phyloP scores from a whole-genome alignment of 2,329 filamentous ascomycete species.

The Zopfia rhizophila region DNA sequence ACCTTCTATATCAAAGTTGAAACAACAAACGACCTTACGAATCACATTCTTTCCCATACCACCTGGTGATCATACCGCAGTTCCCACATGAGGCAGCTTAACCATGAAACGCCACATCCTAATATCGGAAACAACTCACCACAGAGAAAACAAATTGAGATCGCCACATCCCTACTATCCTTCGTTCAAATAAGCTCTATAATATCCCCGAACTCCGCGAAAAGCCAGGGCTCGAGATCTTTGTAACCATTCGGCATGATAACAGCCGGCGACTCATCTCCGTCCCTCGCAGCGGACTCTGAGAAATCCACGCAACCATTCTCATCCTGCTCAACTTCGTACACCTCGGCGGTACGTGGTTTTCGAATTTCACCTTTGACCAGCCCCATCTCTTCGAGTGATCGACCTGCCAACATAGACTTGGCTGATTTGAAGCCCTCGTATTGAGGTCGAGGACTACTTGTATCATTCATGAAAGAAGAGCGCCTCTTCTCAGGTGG shows the following conservation, averaged over 20 bases:
- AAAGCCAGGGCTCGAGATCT: constrained; percentile 51
- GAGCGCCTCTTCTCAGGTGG: constrained; percentile 17
- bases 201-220: constrained; percentile 52
- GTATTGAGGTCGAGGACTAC: constrained; percentile 10
- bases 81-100: too few species aligned
- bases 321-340: not conserved
- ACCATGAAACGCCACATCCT: too few species aligned
- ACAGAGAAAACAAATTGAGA: too few species aligned
- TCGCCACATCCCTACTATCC: too few species aligned
- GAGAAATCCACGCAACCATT: constrained; percentile 1
- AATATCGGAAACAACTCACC: too few species aligned
- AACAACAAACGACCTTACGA: too few species aligned
- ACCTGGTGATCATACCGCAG: too few species aligned
- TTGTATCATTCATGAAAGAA: constrained; percentile 27
- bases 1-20: too few species aligned
- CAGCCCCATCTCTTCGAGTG: constrained; percentile 8
- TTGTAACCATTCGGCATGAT: constrained; percentile 35
- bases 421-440: constrained; percentile 12
- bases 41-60: too few species aligned
- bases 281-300: constrained; percentile 1
- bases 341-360: not conserved
- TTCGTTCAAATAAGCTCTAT: constrained; percentile 52
- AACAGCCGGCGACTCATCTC: constrained; percentile 15
- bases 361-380: constrained; percentile 2
- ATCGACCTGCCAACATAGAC: constrained; percentile 4